Percentiles rank a stretch among this genome's conserved stretches.
Conservation (phyloP, 106 monocot genomes). For the Dactylorhiza incarnata region DNA sequence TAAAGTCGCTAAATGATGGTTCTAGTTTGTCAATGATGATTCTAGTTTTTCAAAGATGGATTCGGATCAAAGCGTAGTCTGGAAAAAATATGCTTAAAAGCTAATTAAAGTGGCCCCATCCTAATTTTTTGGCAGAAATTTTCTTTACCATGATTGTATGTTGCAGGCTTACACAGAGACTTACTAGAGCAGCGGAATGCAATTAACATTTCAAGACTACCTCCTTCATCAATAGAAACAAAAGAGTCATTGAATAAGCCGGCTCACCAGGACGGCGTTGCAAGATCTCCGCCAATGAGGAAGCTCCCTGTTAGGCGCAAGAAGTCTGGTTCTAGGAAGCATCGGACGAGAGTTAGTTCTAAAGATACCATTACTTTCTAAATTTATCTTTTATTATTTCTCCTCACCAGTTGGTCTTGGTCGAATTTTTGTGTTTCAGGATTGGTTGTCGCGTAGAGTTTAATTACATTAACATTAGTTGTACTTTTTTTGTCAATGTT, state of each 20-base stretch:
- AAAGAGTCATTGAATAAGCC: too few species aligned
- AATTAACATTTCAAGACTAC: too few species aligned
- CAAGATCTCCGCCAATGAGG: neutral
- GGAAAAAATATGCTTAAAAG: neutral
- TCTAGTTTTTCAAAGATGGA: neutral
- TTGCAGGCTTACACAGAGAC: slow-evolving; percentile 13
- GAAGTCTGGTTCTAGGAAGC: neutral
- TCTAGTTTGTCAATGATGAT: too few species aligned
- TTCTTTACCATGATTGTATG: neutral
- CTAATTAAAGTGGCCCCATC: too few species aligned
- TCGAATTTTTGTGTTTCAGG: neutral
- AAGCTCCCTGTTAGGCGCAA: neutral
- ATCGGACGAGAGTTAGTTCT: neutral
- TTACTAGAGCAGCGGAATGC: too few species aligned
- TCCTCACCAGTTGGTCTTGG: neutral
- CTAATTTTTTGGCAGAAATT: too few species aligned
- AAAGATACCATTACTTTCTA: neutral
- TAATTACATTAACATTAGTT: neutral
- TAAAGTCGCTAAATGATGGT: too few species aligned
- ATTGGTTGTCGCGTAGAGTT: neutral
- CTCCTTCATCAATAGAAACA: too few species aligned
- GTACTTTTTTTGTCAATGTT: neutral
- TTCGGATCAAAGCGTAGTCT: too few species aligned
- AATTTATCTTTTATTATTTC: neutral
- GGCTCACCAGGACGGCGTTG: neutral